phyloP scores from a whole-genome alignment of 2,329 filamentous ascomycete genomes.

The Thielaviopsis populi region DNA sequence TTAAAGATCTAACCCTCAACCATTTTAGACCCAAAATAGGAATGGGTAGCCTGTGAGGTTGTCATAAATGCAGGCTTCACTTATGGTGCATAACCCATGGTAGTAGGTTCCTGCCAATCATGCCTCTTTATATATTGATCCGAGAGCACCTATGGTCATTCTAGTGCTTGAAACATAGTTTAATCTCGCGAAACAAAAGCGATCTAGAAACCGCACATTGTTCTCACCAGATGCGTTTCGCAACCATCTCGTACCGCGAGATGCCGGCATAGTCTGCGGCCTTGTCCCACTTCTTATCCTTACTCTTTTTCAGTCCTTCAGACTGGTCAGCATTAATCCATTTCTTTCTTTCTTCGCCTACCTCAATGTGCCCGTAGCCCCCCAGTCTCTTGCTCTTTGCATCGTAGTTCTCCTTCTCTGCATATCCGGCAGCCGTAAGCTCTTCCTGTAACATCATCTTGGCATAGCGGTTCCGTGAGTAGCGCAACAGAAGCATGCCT shows the following conservation, averaged over 20 bases:
- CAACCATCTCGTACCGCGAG: conserved; percentile 85
- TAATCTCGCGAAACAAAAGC: no score
- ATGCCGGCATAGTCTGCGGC: conserved; percentile 43
- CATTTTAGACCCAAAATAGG: no score
- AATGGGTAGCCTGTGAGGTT: no score
- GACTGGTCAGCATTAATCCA: conserved; percentile 80
- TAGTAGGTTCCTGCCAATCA: no score
- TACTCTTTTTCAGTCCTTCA: conserved; percentile 46
- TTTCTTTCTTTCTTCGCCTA: conserved; percentile 70
- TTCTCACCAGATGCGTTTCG: conserved; percentile 93
- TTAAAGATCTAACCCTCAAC: no score
- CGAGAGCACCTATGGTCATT: no score
- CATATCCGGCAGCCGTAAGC: conserved; percentile 30
- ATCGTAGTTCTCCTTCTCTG: conserved; percentile 36
- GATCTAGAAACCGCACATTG: no score
- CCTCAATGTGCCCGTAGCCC: conserved; percentile 71
- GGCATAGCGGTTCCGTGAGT: conserved; percentile 62
- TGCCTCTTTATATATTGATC: no score
- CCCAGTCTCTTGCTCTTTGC: conserved; percentile 63
- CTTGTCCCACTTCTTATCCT: conserved; percentile 34
- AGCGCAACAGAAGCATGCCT: conserved; percentile 73
- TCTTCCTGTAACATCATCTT: conserved; percentile 61
- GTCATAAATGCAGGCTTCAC: no score
- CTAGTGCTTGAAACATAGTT: no score
- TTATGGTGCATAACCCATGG: no score